These are phyloP conservation scores for Xylaria sp. DNA, from an alignment of 2,329 filamentous ascomycete genomes.

Conservation along the genomic window DNA sequence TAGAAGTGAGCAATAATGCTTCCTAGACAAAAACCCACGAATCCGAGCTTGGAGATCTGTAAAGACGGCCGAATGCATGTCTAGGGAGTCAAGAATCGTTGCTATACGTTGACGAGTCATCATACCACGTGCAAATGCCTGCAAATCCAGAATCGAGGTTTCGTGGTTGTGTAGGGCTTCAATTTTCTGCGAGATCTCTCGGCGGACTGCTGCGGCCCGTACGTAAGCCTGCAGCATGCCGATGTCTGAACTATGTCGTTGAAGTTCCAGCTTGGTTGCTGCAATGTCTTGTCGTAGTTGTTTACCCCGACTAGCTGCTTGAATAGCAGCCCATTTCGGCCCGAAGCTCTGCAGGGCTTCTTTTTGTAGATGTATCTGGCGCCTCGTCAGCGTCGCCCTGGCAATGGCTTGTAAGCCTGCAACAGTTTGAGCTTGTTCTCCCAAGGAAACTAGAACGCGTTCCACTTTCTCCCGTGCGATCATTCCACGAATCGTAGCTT, in stretches of 20 bases:
- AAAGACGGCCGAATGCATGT: constrained; percentile 66
- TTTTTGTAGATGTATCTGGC: constrained; percentile 61
- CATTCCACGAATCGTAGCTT: constrained; percentile 74
- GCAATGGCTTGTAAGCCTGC: constrained; percentile 69
- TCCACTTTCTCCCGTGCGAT: constrained; percentile 67
- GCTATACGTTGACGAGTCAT: constrained; percentile 63
- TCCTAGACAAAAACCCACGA: constrained; percentile 72
- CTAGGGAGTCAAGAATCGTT: constrained; percentile 63
- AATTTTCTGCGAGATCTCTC: constrained; percentile 58
- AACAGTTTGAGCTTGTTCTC: constrained; percentile 40
- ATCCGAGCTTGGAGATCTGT: constrained; percentile 72
- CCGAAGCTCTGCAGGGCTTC: constrained; percentile 62
- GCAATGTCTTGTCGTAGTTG: constrained; percentile 57
- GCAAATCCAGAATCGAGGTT: constrained; percentile 60
- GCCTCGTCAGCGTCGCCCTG: constrained; percentile 69
- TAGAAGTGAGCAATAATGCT: constrained; percentile 70
- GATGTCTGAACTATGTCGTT: constrained; percentile 55
- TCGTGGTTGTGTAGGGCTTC: constrained; percentile 60
- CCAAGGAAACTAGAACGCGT: constrained; percentile 40
- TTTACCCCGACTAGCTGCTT: constrained; percentile 60
- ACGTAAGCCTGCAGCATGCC: constrained; percentile 53
- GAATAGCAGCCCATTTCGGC: constrained; percentile 62
- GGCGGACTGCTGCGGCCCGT: constrained; percentile 69
- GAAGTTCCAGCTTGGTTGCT: constrained; percentile 60
- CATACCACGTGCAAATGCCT: constrained; percentile 70